These are phyloP conservation scores for Hemisphaericaspora subhashii DNA, from an alignment of 1,139 yeast species.

Conservation along the genomic window DNA sequence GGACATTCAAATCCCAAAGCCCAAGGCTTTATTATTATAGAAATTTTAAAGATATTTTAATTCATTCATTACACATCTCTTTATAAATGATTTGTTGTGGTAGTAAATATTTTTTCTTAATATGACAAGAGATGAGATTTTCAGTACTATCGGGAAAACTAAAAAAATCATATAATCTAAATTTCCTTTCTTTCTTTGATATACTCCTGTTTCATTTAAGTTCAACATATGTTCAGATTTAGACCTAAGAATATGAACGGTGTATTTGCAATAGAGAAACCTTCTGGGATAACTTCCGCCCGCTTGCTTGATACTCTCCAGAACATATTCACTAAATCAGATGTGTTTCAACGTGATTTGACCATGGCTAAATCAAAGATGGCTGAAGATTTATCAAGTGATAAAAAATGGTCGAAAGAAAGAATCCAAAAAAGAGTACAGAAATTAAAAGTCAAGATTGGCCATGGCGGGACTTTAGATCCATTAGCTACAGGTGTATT, in stretches of 20 bases:
- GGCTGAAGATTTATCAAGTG: slow-evolving; percentile 39
- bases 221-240: slow-evolving; percentile 15
- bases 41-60: neutral
- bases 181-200: no score
- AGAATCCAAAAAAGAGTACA: slow-evolving; percentile 47
- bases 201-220: no score
- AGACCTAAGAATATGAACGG: slow-evolving; percentile 60
- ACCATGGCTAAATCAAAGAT: slow-evolving; percentile 36
- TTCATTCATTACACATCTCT: no score
- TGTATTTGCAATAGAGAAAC: slow-evolving; percentile 90
- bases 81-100: no score
- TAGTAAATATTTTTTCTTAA: no score
- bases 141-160: no score
- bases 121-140: no score
- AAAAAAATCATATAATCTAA: no score
- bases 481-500: slow-evolving; percentile 93
- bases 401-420: slow-evolving; percentile 46
- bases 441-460: slow-evolving; percentile 75
- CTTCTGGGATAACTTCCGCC: slow-evolving; percentile 81
- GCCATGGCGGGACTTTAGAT: slow-evolving; percentile 98
- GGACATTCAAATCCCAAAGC: slow-evolving; percentile 53
- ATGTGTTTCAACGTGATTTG: slow-evolving; percentile 57
- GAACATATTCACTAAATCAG: slow-evolving; percentile 57
- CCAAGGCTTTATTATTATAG: slow-evolving; percentile 14
- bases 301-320: slow-evolving; percentile 69